Percentiles rank a stretch among this genome's conserved stretches.
Evolutionary conservation across 305 asterid genomes (phyloP).

Genomic region (Striga hermonthica): DNA sequence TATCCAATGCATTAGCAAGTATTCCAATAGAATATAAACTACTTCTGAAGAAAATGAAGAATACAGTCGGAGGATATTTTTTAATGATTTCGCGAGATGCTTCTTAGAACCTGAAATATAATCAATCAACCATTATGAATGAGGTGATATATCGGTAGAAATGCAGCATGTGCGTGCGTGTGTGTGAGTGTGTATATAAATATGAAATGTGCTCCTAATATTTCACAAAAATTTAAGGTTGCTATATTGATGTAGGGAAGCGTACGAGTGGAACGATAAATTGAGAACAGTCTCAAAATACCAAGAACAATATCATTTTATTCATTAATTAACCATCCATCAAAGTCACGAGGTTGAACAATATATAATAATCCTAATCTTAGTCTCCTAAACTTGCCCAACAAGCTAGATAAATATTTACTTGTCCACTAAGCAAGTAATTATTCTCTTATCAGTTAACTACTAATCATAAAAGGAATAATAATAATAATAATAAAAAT

Average conservation of each 20-base stretch:
- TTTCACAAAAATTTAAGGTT: neutral
- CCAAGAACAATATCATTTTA: no score
- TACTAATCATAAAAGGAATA: no score
- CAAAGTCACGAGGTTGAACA: no score
- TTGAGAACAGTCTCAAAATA: no score
- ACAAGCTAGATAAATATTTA: no score
- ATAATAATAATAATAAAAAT: no score
- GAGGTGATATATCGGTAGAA: slow-evolving; percentile 18
- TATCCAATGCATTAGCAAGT: slow-evolving; percentile 57
- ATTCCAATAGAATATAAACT: slow-evolving; percentile 60
- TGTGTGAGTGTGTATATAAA: neutral
- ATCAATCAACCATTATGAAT: neutral
- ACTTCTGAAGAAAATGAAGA: slow-evolving; percentile 74
- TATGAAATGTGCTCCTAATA: neutral
- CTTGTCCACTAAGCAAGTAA: no score
- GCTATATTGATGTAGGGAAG: no score
- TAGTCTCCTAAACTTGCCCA: neutral
- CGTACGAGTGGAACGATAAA: no score
- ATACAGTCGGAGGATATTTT: slow-evolving; percentile 58
- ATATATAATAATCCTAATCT: no score
- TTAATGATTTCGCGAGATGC: slow-evolving; percentile 52
- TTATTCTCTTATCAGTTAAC: no score
- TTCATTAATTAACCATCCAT: no score
- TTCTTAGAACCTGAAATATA: slow-evolving; percentile 61
- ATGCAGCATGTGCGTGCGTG: neutral